Evolutionary conservation across 345 rosid genomes (phyloP).

Genomic region (Eucalyptus sideroxylon): DNA sequence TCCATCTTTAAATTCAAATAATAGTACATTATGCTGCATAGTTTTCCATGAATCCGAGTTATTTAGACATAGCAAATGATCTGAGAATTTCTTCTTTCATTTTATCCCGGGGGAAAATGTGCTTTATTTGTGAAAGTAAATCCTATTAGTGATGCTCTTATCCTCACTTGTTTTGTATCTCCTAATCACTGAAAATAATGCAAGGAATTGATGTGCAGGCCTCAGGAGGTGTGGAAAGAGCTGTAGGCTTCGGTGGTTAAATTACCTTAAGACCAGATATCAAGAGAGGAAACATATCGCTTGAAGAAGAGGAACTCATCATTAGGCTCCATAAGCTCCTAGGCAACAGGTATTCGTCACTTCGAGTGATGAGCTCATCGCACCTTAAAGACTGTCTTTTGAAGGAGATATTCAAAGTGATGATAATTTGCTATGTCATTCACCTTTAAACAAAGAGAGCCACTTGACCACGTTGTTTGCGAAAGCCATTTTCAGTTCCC

Average conservation of each 20-base stretch:
- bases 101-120: neutral
- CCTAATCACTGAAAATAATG: neutral
- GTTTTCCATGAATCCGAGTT: neutral
- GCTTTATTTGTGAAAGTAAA: neutral
- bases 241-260: constrained; percentile 4
- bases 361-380: neutral
- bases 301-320: constrained; percentile 4
- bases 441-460: neutral
- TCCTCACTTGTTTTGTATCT: neutral
- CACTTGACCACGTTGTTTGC: neutral
- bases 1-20: neutral
- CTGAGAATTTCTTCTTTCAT: neutral
- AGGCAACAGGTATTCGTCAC: neutral
- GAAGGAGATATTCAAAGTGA: neutral
- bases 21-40: neutral
- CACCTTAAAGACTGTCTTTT: neutral
- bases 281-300: neutral
- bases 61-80: neutral
- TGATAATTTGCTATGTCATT: neutral
- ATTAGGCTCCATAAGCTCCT: constrained; percentile 5
- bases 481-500: neutral
- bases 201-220: neutral
- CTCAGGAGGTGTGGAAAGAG: constrained; percentile 2
- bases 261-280: neutral
- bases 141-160: neutral